Percentiles rank a stretch among this genome's conserved stretches.
These are phyloP conservation scores for Penicillium paradoxum DNA, from an alignment of 495 filamentous ascomycete genomes.

Conservation along the genomic window DNA sequence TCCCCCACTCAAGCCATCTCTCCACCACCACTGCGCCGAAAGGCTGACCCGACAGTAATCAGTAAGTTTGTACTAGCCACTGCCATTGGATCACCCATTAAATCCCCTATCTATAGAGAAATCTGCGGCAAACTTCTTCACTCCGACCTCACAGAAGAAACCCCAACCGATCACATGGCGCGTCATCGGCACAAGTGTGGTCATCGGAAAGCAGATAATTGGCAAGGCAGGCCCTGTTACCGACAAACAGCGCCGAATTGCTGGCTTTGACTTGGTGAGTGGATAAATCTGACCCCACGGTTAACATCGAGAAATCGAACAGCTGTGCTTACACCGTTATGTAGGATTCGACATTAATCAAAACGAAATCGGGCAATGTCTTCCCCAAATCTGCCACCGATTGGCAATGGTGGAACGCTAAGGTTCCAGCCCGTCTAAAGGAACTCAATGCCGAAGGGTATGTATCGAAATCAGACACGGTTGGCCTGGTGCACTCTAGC, in stretches of 20 bases:
- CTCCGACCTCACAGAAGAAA: constrained; percentile 76
- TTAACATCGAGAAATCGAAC: not conserved
- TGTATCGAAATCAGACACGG: constrained; percentile 8
- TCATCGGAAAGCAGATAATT: constrained; percentile 68
- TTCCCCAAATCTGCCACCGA: constrained; percentile 66
- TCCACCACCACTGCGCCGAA: constrained; percentile 48
- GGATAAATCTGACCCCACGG: not conserved
- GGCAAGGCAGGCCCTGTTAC: constrained; percentile 19
- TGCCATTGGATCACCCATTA: not conserved
- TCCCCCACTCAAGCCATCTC: constrained; percentile 38
- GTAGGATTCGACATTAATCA: constrained; percentile 84
- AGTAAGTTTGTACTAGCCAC: constrained; percentile 46
- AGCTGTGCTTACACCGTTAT: not conserved
- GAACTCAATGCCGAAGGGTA: constrained; percentile 69
- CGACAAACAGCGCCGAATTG: constrained; percentile 56
- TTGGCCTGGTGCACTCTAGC: not conserved
- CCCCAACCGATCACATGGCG: constrained; percentile 75
- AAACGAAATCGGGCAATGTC: constrained; percentile 71
- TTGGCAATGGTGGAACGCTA: constrained; percentile 92
- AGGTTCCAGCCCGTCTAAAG: constrained; percentile 60
- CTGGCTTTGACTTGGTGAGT: constrained; percentile 85
- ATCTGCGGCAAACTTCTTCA: constrained; percentile 82
- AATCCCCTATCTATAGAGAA: constrained; percentile 43
- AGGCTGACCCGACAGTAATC: constrained; percentile 66
- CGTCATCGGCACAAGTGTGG: constrained; percentile 59